Percentiles rank a stretch among this genome's conserved stretches.
Conservation (phyloP, 1,284 basidiomycete genomes). For the Sanguinoderma infundibulare region DNA sequence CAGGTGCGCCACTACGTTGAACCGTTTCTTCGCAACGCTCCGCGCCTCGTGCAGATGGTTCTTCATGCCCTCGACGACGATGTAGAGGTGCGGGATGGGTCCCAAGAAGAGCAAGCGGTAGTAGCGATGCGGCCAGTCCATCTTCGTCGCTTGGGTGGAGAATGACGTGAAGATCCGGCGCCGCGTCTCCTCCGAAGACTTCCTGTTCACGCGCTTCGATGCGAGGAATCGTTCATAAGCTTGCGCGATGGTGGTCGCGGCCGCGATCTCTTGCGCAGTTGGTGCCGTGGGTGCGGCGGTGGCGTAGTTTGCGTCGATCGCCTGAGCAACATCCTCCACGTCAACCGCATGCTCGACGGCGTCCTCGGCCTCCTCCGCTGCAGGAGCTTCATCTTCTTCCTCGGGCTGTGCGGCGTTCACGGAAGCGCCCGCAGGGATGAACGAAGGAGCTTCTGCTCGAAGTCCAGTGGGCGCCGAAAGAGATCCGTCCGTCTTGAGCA, state of each 20-base stretch:
- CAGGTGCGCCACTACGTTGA: conserved; percentile 33
- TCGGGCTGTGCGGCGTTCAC: background rate
- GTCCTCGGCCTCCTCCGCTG: conserved; percentile 10
- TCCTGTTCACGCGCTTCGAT: conserved; percentile 19
- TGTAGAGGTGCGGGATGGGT: conserved; percentile 51
- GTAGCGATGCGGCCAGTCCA: conserved; percentile 38
- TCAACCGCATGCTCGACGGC: conserved; percentile 11
- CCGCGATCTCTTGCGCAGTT: conserved; percentile 35
- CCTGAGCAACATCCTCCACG: conserved; percentile 25
- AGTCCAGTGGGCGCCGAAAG: conserved; percentile 5
- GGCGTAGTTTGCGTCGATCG: conserved; percentile 30
- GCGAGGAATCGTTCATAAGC: conserved; percentile 35
- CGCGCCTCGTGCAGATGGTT: conserved; percentile 36
- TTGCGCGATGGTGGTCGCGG: conserved; percentile 35
- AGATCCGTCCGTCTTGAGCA: conserved; percentile 16
- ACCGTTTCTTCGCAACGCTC: conserved; percentile 38
- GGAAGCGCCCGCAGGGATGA: conserved; percentile 19
- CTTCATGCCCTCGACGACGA: conserved; percentile 46
- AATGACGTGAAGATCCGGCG: conserved; percentile 32
- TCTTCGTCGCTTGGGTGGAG: conserved; percentile 33
- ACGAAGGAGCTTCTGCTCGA: conserved; percentile 27
- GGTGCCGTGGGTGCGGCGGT: conserved; percentile 21
- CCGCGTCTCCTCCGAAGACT: conserved; percentile 5
- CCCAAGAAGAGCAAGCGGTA: conserved; percentile 54
- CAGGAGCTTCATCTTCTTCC: conserved; percentile 3